These are phyloP conservation scores for Gaeumannomyces sp. DNA, from an alignment of 2,329 filamentous ascomycete genomes.

Conservation along the genomic window DNA sequence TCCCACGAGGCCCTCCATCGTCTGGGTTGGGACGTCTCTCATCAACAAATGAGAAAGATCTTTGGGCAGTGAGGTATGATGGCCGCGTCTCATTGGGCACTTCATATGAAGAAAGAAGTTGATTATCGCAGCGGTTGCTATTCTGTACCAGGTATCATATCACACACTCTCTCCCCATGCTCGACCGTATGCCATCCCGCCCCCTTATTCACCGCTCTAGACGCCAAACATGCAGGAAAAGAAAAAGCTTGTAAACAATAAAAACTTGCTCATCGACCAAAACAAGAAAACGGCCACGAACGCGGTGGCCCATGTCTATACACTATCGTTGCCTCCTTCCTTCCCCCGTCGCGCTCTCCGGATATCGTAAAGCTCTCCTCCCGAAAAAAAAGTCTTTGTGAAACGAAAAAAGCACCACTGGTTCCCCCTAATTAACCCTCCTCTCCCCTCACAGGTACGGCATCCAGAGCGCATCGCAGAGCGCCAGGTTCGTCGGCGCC, in stretches of 20 bases:
- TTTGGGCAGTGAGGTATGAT: too few species aligned
- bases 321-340: background rate
- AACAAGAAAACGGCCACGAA: background rate
- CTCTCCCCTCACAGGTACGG: slow-evolving; percentile 64
- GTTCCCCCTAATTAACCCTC: background rate
- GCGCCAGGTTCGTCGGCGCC: slow-evolving; percentile 80
- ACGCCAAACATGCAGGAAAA: background rate
- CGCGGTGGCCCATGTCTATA: background rate
- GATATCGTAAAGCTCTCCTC: background rate
- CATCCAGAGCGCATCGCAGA: slow-evolving; percentile 96
- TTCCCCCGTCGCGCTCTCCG: background rate
- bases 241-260: slow-evolving; percentile 2
- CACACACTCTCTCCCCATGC: too few species aligned
- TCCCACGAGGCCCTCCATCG: too few species aligned
- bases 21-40: too few species aligned
- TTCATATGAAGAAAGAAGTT: too few species aligned
- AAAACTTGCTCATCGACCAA: background rate
- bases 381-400: slow-evolving; percentile 7
- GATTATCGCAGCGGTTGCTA: too few species aligned
- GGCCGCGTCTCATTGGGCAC: too few species aligned
- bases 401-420: background rate
- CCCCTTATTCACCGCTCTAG: too few species aligned
- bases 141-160: too few species aligned
- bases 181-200: too few species aligned
- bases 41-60: too few species aligned